These are phyloP conservation scores for Aegilops bicornis DNA, from an alignment of 176 grass and related monocot species.

Conservation along the genomic window DNA sequence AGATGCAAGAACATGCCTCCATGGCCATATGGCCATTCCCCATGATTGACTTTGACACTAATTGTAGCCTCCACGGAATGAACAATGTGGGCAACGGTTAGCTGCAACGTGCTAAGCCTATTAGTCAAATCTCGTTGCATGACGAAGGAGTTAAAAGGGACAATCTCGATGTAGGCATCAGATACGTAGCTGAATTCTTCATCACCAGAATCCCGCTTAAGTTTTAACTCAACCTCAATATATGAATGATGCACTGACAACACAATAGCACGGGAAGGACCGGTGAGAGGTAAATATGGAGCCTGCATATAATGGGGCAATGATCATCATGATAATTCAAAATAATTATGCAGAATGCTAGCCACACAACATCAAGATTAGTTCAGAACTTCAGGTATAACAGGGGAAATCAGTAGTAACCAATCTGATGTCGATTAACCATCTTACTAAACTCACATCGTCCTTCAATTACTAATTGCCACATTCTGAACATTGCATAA, in stretches of 20 bases:
- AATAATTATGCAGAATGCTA: neutral
- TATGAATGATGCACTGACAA: neutral
- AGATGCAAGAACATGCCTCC: neutral
- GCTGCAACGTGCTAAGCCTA: neutral
- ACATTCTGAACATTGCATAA: no score
- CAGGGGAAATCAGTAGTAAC: neutral
- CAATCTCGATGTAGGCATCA: neutral
- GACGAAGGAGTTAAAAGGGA: neutral
- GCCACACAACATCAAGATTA: neutral
- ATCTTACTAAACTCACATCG: neutral
- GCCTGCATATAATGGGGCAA: neutral
- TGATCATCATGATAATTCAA: neutral
- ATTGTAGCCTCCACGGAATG: neutral
- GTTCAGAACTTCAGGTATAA: neutral
- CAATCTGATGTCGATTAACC: neutral
- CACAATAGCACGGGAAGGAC: neutral
- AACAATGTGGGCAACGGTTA: neutral
- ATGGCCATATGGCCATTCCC: neutral
- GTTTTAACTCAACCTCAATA: neutral
- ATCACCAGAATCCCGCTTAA: neutral
- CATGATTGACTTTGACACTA: neutral
- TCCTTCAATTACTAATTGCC: no score
- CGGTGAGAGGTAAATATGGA: neutral
- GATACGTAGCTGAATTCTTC: neutral
- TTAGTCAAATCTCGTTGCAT: neutral